Base-by-base conservation (phyloP, 768 basidiomycete genomes). In the Mrakia blollopis region DNA sequence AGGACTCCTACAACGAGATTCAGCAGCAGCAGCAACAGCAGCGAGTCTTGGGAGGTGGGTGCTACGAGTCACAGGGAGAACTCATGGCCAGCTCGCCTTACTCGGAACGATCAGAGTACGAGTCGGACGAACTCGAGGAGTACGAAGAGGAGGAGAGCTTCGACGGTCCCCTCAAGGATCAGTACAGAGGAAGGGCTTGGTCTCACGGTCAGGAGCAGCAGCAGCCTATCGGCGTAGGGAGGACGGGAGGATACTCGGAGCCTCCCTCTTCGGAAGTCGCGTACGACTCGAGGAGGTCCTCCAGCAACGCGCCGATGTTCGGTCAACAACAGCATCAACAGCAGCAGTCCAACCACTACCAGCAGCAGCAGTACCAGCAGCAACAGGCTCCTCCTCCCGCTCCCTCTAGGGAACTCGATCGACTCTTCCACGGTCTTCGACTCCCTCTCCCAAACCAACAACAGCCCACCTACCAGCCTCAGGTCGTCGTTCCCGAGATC, bases 101-200 rank as follows among this genome's bases (percentile, higher is more conserved):
- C 32, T 63, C 62, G 18, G 67, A 69, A 14, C 44, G 44, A 39
- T 69, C 67, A 28, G 67, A 47, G n/a, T 69, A 69, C 39, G 67
- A 69, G 37, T 69, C 67, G 23, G 67, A 69, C 67, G 67, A 69
- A 37, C 37, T 69, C 23, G 67, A 69, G 23, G 67, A 69, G 67
- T 37, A 68, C 65, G 69, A 76, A 54, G 75, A 76, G 60, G 68
- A 61, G 54, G 69, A 71, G 60, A 28, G 35, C 52, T 76, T 71
- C 39, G 75, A 76, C 25, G 68, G 57, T 21, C 69, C 54, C 16
- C 16, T 76, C 69, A 76, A 76, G 73, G 73, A 74, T 23, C 62
- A 74, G 73, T 74, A 74, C 73, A 41, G 73, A 44, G 73, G 62
- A 41, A 67, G 68, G n/a, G 75, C 37, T 18, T 76, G 69, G 68